Conservation (phyloP, 345 rosid species). For the Raphanus sativus region DNA sequence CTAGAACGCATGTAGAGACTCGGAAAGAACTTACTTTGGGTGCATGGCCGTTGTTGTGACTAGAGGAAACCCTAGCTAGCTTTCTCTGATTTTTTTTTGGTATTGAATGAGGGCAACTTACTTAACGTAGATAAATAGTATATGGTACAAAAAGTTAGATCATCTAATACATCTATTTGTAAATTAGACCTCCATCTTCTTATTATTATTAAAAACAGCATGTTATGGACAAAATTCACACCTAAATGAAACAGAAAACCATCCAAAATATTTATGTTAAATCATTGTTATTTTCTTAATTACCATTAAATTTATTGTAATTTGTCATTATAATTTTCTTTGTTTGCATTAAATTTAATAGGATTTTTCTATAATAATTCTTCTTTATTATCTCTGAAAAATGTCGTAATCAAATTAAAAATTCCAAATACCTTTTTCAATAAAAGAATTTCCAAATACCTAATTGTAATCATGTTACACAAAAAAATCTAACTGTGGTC, state of each 20-base stretch:
- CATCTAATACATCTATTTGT: too few species aligned
- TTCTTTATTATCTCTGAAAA: too few species aligned
- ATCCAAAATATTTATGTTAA: background rate
- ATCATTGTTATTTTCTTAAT: background rate
- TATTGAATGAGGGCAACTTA: too few species aligned
- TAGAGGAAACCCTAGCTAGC: constrained; percentile 4
- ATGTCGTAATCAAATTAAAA: too few species aligned
- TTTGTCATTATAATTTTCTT: background rate
- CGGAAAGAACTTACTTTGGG: background rate
- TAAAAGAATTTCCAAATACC: too few species aligned
- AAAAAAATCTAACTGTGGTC: too few species aligned
- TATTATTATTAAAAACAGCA: background rate
- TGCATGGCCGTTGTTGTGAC: background rate
- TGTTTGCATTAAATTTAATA: background rate
- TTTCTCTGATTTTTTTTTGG: background rate
- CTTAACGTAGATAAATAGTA: too few species aligned
- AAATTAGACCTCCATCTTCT: too few species aligned
- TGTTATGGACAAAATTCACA: background rate
- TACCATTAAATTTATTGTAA: background rate
- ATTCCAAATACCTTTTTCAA: too few species aligned
- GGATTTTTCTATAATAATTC: background rate
- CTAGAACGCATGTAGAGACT: background rate
- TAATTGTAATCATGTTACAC: too few species aligned
- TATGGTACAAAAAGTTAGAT: too few species aligned
- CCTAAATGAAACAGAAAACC: too few species aligned